Percentiles rank a stretch among this genome's conserved stretches.
Conservation (phyloP, 495 filamentous ascomycete genomes). For the Pseudevernia furfuracea region DNA sequence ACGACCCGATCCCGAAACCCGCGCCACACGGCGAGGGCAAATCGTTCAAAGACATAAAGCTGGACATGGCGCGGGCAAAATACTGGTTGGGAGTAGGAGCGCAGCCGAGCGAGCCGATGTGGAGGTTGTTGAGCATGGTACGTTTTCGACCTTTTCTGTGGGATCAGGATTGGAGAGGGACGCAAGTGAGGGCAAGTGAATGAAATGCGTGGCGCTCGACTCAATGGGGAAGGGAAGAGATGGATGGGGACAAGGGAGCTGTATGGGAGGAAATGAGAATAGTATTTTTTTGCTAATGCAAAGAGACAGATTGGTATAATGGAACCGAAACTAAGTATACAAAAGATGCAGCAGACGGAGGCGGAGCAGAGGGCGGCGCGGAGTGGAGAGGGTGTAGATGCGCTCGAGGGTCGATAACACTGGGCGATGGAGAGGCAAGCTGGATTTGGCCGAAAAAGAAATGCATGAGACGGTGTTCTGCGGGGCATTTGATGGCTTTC, state of each 20-base stretch:
- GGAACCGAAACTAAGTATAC: conserved; percentile 23
- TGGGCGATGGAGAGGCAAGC: not conserved
- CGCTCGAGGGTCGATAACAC: conserved; percentile 2
- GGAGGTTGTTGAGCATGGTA: conserved; percentile 83
- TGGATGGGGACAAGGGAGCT: conserved; percentile 6
- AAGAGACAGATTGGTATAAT: conserved; percentile 21
- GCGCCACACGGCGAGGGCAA: conserved; percentile 53
- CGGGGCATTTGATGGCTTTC: not conserved
- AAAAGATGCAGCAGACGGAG: conserved; percentile 19
- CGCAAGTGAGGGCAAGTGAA: conserved; percentile 11
- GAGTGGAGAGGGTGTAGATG: conserved; percentile 2
- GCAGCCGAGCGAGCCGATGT: conserved; percentile 81
- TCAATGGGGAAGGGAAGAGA: not conserved
- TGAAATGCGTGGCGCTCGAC: no score
- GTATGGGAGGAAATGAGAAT: not conserved
- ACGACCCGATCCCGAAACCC: conserved; percentile 78
- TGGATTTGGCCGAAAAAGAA: not conserved
- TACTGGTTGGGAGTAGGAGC: conserved; percentile 98
- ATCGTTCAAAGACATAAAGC: conserved; percentile 78
- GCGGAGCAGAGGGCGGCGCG: conserved; percentile 10
- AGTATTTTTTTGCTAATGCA: conserved; percentile 4
- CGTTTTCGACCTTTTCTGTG: no score
- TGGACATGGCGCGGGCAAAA: conserved; percentile 71
- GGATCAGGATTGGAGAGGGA: no score
- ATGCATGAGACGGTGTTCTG: not conserved